Conservation (phyloP, 169 alveolate genomes). For the Theileria equi region DNA sequence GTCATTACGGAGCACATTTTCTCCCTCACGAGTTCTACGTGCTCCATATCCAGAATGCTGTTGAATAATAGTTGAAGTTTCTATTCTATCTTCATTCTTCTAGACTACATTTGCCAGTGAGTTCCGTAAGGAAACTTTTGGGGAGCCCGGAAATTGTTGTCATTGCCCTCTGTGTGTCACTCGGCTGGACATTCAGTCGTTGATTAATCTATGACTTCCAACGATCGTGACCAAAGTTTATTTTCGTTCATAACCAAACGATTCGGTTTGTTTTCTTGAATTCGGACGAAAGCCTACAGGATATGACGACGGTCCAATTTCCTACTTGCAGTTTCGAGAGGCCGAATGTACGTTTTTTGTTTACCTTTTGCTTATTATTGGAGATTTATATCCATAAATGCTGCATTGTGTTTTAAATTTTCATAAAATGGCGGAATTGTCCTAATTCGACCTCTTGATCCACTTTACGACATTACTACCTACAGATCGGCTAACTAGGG, state of each 20-base stretch:
- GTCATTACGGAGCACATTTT: slow-evolving; percentile 59
- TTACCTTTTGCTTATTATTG: too few species aligned
- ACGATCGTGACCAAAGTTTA: too few species aligned
- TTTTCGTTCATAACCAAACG: too few species aligned
- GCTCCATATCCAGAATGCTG: slow-evolving; percentile 42
- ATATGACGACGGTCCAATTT: slow-evolving; percentile 38
- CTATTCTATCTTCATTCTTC: not conserved
- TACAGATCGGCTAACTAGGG: slow-evolving; percentile 57
- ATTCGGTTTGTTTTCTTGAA: too few species aligned
- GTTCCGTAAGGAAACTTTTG: not conserved
- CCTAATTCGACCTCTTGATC: too few species aligned
- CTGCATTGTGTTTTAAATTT: too few species aligned
- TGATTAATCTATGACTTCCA: too few species aligned
- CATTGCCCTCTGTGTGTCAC: not conserved
- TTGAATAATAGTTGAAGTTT: slow-evolving; percentile 6
- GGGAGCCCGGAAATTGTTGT: not conserved
- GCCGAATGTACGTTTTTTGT: slow-evolving; percentile 53
- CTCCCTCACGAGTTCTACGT: slow-evolving; percentile 62
- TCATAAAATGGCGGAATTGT: too few species aligned
- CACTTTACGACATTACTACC: not conserved
- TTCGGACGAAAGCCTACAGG: too few species aligned
- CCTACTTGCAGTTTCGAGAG: slow-evolving; percentile 63
- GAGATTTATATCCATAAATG: too few species aligned
- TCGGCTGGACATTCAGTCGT: slow-evolving; percentile 1
- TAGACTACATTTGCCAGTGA: not conserved